Evolutionary conservation across 2,329 filamentous ascomycete genomes (phyloP), one percentile per base, ranked within the genome.

Genomic region (Botrytis paeoniae): DNA sequence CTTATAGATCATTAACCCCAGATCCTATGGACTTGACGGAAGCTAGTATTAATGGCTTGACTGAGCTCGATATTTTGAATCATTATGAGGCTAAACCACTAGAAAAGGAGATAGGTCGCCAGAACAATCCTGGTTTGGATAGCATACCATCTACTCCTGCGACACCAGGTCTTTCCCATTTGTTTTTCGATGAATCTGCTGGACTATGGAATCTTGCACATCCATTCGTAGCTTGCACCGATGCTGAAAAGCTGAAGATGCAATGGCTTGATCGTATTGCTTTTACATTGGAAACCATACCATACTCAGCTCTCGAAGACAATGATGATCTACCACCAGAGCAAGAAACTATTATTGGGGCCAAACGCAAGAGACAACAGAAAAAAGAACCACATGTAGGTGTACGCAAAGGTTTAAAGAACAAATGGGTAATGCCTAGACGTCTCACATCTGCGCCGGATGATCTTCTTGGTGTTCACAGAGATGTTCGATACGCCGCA

Each of bases 241-340:
- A 72, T 60, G 32, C 45, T 41, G 70, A 62, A 35, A 70, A 70
- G 39, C 54, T 69, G 10, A 73, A 69, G 12, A 16, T 78, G 20
- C 75, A 73, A 63, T 80, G 75, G 75, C 77, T 80, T 16, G 77
- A 79, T 4, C 79, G 81, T 32, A 82, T 82, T 66, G 82, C 85
- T 72, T 85, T 83, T 73, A 83, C 81, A 1, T 70, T 83, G 29
- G 79, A 84, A 1, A 83, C 82, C 16, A 75, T 86, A 20, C 84
- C 85, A 10, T 85, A 86, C 69, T 80, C 82, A 41, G 79, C 82
- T 25, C 77, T 82, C 1, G 70, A 62, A 43, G 66, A 64, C 14
- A 79, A 82, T 41, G 80, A 82, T 32, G 73, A 75, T 14, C 73
- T 68, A 59, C 74, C 61, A 22, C 59, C 51, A 25, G 39, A 63